Conservation (phyloP, 2,329 filamentous ascomycete species). For the Epicoccum nigrum region DNA sequence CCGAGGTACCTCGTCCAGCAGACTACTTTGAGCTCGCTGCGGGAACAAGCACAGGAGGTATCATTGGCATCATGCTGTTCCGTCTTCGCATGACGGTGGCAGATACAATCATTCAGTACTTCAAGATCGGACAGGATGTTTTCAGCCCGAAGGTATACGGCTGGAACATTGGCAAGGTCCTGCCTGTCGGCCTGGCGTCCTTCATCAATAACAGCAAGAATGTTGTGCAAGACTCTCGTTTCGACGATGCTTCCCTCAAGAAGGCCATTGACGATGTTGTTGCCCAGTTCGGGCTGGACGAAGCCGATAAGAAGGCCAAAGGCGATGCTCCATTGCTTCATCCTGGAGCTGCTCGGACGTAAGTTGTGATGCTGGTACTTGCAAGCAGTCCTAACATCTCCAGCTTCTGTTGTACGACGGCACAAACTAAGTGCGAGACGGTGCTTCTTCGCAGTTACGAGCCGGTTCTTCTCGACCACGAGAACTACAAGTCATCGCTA, state of each 20-base stretch:
- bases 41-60: conserved; percentile 9
- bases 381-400: background rate
- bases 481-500: background rate
- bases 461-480: background rate
- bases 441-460: conserved; percentile 4
- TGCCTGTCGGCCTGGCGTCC: background rate
- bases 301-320: background rate
- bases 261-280: conserved; percentile 6
- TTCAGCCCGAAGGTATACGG: conserved; percentile 8
- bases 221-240: conserved; percentile 2
- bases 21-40: conserved; percentile 11
- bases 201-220: conserved; percentile 13
- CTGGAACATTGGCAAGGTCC: conserved; percentile 2
- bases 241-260: conserved; percentile 3
- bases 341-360: background rate
- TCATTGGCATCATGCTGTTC: conserved; percentile 10
- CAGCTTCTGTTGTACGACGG: conserved; percentile 8
- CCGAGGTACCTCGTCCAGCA: background rate
- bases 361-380: background rate
- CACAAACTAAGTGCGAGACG: conserved; percentile 1
- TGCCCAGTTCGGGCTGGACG: background rate
- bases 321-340: conserved; percentile 3
- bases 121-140: conserved; percentile 4
- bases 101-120: conserved; percentile 2
- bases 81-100: conserved; percentile 1